These are phyloP conservation scores for Podosphaera fusca DNA, from an alignment of 2,329 filamentous ascomycete genomes.

Conservation along the genomic window DNA sequence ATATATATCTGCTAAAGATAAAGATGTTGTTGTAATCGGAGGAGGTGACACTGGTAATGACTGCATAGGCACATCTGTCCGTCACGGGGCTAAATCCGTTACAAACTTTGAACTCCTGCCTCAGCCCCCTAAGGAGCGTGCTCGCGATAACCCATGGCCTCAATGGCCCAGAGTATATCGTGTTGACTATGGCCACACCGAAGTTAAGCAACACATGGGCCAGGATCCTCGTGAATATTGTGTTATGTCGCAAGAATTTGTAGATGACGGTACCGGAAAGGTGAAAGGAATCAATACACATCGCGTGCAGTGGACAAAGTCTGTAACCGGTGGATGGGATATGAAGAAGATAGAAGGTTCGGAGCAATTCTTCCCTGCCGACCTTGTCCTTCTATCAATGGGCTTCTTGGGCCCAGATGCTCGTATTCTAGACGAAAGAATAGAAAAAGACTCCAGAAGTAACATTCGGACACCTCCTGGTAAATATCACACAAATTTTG, in stretches of 20 bases:
- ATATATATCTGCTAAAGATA: constrained; percentile 88
- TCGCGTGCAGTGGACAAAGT: constrained; percentile 90
- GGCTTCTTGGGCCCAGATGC: constrained; percentile 90
- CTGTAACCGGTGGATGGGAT: constrained; percentile 74
- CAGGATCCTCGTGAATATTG: constrained; percentile 93
- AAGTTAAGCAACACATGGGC: constrained; percentile 89
- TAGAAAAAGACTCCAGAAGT: constrained; percentile 81
- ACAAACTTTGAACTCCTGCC: constrained; percentile 92
- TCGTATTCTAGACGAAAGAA: constrained; percentile 61
- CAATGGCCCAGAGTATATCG: constrained; percentile 97
- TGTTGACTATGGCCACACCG: constrained; percentile 91
- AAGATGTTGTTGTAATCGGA: constrained; percentile 89
- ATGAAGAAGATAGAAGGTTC: constrained; percentile 94
- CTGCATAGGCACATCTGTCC: constrained; percentile 89
- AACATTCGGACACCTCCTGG: constrained; percentile 86
- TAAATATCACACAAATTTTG: constrained; percentile 69
- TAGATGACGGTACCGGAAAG: constrained; percentile 64
- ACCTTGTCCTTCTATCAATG: constrained; percentile 87
- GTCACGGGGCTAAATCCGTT: constrained; percentile 85
- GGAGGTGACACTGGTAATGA: constrained; percentile 96
- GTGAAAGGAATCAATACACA: constrained; percentile 93
- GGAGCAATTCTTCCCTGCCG: constrained; percentile 88
- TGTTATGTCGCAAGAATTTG: constrained; percentile 95
- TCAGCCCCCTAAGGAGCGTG: constrained; percentile 75
- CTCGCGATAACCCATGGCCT: constrained; percentile 88